phyloP scores from a whole-genome alignment of 148 eudicot genomes.

The Dianthus caryophyllus region DNA sequence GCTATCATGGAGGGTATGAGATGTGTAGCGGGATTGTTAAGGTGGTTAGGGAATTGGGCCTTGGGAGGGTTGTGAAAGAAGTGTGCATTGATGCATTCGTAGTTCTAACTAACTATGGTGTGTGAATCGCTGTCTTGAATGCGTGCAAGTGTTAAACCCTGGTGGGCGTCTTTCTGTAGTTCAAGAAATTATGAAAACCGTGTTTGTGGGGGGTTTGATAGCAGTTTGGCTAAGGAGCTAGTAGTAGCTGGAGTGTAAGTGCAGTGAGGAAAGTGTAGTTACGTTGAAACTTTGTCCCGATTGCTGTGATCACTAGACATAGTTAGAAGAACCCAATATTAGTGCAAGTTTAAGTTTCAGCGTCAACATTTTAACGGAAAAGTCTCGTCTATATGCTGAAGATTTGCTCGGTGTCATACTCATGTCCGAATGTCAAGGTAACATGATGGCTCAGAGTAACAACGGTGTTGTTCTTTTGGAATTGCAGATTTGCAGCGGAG shows the following conservation, averaged over 20 bases:
- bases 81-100: constrained; percentile 9
- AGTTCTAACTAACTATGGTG: constrained; percentile 1
- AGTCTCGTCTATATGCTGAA: too few relatives aligned
- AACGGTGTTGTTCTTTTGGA: constrained; percentile 4
- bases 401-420: too few relatives aligned
- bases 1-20: background rate
- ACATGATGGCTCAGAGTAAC: too few relatives aligned
- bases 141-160: constrained; percentile 19
- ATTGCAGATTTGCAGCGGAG: constrained; percentile 84
- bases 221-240: constrained; percentile 3
- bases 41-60: background rate
- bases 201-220: background rate
- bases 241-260: background rate
- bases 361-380: too few relatives aligned
- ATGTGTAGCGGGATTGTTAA: background rate
- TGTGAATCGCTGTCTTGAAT: background rate
- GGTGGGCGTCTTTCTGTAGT: constrained; percentile 27
- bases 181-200: too few relatives aligned
- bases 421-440: too few relatives aligned
- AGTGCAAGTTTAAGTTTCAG: too few relatives aligned
- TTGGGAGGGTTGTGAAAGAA: background rate
- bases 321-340: too few relatives aligned
- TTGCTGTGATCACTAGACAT: too few relatives aligned
- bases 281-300: too few relatives aligned
- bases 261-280: background rate